Evolutionary conservation across 2,329 filamentous ascomycete species (phyloP).

Genomic region (Onygenales sp.): DNA sequence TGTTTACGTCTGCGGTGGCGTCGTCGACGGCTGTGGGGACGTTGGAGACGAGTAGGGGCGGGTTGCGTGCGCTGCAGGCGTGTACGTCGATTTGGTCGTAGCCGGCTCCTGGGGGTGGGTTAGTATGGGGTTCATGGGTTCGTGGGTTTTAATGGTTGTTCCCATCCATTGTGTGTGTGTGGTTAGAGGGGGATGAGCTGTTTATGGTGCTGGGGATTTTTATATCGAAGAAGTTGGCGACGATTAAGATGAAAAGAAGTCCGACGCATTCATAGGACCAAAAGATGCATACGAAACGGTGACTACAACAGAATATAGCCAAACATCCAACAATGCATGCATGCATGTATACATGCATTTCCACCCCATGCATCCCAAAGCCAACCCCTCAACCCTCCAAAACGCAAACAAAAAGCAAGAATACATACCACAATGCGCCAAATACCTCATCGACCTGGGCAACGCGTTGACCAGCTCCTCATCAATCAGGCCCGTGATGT

Average conservation of each 20-base stretch:
- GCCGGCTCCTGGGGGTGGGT: slow-evolving; percentile 50
- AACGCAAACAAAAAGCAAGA: neutral
- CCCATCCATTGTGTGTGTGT: too few species aligned
- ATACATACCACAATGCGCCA: slow-evolving; percentile 32
- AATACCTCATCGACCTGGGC: slow-evolving; percentile 28
- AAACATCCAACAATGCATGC: too few species aligned
- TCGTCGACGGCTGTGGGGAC: slow-evolving; percentile 74
- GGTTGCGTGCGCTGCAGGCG: slow-evolving; percentile 55
- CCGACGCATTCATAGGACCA: too few species aligned
- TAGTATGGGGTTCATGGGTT: too few species aligned
- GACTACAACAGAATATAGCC: too few species aligned
- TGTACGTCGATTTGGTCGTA: slow-evolving; percentile 74
- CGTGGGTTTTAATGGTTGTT: too few species aligned
- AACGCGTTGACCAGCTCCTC: slow-evolving; percentile 53
- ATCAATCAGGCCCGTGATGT: slow-evolving; percentile 61
- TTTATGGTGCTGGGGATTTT: too few species aligned
- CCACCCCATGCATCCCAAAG: neutral
- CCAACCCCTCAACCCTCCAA: too few species aligned
- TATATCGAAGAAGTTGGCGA: too few species aligned
- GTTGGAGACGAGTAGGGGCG: slow-evolving; percentile 62
- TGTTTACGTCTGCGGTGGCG: slow-evolving; percentile 69
- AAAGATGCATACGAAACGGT: too few species aligned
- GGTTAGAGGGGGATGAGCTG: too few species aligned
- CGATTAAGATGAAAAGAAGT: too few species aligned
- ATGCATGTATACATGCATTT: neutral